A percentile compares a stretch with the other conserved stretches of the same genome.
Evolutionary conservation across 2,329 filamentous ascomycete species (phyloP).

Genomic region (Colletotrichum magnum): DNA sequence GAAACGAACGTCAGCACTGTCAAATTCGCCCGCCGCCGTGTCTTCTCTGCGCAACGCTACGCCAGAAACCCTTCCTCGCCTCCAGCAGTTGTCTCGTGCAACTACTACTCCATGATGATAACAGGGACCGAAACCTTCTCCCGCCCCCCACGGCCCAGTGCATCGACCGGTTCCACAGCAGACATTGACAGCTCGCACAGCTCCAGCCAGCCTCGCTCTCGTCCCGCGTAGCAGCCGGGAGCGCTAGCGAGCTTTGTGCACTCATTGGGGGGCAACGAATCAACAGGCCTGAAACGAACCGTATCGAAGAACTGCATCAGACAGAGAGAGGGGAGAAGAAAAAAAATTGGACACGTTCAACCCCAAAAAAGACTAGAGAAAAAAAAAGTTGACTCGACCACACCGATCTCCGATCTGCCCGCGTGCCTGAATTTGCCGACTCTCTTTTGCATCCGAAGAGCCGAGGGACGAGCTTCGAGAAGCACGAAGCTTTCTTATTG

Average conservation of each 20-base stretch:
- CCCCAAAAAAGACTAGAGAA: neutral
- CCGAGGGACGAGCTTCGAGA: conserved; percentile 31
- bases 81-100: conserved; percentile 7
- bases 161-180: conserved; percentile 20
- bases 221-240: conserved; percentile 10
- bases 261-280: conserved; percentile 6
- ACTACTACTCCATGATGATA: neutral
- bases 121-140: neutral
- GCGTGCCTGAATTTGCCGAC: neutral
- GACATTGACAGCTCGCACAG: conserved; percentile 33
- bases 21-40: neutral
- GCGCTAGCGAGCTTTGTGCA: conserved; percentile 17
- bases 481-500: conserved; percentile 18
- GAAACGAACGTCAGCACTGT: too few relatives aligned
- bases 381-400: neutral
- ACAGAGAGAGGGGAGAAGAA: neutral
- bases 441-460: conserved; percentile 8
- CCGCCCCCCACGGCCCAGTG: conserved; percentile 4
- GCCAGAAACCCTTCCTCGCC: conserved; percentile 3
- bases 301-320: neutral
- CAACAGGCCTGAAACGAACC: neutral
- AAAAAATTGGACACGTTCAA: neutral
- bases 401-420: conserved; percentile 7
- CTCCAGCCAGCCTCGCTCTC: conserved; percentile 14
- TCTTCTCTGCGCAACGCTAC: conserved; percentile 13